Evolutionary conservation across 2,329 filamentous ascomycete species (phyloP).

Genomic region (Fusarium oxysporum): DNA sequence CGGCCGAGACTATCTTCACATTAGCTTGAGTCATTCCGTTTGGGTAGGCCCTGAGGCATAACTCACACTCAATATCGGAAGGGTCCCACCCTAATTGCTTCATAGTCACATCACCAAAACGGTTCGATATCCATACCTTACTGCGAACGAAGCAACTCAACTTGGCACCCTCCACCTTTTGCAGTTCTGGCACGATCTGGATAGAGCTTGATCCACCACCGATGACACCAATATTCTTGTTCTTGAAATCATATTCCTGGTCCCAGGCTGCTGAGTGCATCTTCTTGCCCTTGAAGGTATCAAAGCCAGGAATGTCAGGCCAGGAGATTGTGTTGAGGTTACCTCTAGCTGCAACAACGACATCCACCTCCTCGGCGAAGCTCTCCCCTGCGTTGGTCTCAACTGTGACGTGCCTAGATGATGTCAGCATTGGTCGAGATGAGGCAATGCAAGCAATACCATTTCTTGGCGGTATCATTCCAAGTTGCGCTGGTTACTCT

Average conservation of each 20-base stretch:
- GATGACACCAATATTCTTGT: not conserved
- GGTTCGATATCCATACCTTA: constrained; percentile 11
- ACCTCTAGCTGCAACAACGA: not conserved
- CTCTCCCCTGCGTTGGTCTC: rapidly evolving
- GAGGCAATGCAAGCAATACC: rapidly evolving
- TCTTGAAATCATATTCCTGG: not conserved
- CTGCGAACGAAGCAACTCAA: not conserved
- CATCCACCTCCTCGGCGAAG: not conserved
- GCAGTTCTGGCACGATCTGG: not conserved
- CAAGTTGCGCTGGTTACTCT: not conserved
- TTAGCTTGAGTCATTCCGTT: no score
- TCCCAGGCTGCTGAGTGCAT: constrained; percentile 13
- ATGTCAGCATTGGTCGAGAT: rapidly evolving
- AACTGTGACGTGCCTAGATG: not conserved
- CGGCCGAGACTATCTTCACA: not conserved
- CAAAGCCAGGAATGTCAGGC: not conserved
- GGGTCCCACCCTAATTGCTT: not conserved
- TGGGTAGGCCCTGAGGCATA: no score
- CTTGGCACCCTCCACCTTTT: not conserved
- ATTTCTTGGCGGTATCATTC: not conserved
- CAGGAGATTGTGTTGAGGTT: not conserved
- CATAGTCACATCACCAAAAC: not conserved
- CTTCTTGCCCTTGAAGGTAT: not conserved
- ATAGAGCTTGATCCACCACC: not conserved
- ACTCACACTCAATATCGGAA: not conserved